Evolutionary conservation across 352 stramenopile species (phyloP), one percentile per base, ranked within the genome.

Genomic region (Pythium angustatum): DNA sequence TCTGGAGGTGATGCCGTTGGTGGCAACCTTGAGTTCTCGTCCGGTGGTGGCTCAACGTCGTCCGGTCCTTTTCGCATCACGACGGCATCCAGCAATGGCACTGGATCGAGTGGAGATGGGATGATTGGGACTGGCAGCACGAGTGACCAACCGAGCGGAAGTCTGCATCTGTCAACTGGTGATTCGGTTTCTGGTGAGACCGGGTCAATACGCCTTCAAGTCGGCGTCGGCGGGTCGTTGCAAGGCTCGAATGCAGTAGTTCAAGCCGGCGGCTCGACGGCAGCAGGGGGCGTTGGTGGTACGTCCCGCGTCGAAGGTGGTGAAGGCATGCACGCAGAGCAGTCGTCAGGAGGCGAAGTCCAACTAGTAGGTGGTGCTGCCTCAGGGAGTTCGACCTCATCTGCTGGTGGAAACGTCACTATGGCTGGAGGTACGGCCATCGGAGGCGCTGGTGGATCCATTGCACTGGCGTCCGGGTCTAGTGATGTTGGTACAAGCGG

Each of bases 111-210:
- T 31, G 86, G 86, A 28, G 72, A 66, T 40, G 59, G 85, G 14
- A 57, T 79, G 24, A 69, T 95, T 50, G 68, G 64, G 12, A 84
- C 75, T 15, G 86, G 86, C 9, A 74, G 75, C 12, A 75, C 85
- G 21, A 66, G 62, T 28, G 47, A 45, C 5, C 45, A 62, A 41
- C 9, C 31, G 5, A 65, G 48, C 31, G 63, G 63, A 41, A 57
- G 33, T 50, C 27, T 70, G 44, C 55, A 22, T 21, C 2, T 70
- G 1, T 43, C 55, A 1, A 65, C 43, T 21, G 63, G 63, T 17
- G 40, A 56, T 31, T 71, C 83, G 40, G 71, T 67, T 10, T 64
- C 64, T 53, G 81, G 65, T 24, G 58, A 59, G 19, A 49, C 74
- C 38, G 82, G 82, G 9, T 76, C 75, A 1, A 69, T 89, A 41